phyloP scores from a whole-genome alignment of 768 basidiomycete genomes.

The Boletus pseudopeckii region DNA sequence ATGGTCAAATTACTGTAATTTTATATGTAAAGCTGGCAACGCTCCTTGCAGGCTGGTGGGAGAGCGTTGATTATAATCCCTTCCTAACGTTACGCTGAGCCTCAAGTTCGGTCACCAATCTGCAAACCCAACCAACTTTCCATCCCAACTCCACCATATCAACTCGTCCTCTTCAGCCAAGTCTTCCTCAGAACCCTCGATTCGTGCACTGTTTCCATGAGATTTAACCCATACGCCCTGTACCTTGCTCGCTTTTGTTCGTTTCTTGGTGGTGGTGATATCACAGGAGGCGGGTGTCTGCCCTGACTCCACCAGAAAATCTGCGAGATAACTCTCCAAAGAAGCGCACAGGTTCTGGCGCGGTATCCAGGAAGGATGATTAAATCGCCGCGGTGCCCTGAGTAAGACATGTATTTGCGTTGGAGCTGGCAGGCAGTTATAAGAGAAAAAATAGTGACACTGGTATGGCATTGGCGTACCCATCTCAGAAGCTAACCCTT shows the following conservation, averaged over 20 bases:
- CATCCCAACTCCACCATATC: conserved; percentile 55
- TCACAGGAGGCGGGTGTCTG: conserved; percentile 3
- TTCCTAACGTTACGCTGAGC: not conserved
- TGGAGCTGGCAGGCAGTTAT: conserved; percentile 33
- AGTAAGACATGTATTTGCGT: conserved; percentile 47
- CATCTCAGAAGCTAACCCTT: conserved; percentile 40
- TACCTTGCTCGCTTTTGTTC: conserved; percentile 25
- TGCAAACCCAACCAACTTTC: conserved; percentile 44
- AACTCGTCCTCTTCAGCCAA: conserved; percentile 41
- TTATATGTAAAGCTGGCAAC: not conserved
- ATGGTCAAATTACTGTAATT: too few species aligned
- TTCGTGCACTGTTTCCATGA: not conserved
- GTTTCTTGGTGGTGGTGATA: conserved; percentile 27
- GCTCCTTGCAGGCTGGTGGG: not conserved
- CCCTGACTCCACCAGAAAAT: conserved; percentile 33
- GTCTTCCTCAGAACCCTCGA: conserved; percentile 8
- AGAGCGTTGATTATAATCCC: too few species aligned
- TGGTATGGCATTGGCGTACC: conserved; percentile 22
- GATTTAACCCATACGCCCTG: conserved; percentile 45
- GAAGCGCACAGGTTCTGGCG: conserved; percentile 40
- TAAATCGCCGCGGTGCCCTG: conserved; percentile 45
- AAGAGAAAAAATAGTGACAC: not conserved
- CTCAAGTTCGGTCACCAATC: conserved; percentile 37
- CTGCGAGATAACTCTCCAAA: conserved; percentile 34
- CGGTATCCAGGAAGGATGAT: conserved; percentile 46